phyloP scores from a whole-genome alignment of 2,329 filamentous ascomycete genomes.

The Cercospora citrullina region DNA sequence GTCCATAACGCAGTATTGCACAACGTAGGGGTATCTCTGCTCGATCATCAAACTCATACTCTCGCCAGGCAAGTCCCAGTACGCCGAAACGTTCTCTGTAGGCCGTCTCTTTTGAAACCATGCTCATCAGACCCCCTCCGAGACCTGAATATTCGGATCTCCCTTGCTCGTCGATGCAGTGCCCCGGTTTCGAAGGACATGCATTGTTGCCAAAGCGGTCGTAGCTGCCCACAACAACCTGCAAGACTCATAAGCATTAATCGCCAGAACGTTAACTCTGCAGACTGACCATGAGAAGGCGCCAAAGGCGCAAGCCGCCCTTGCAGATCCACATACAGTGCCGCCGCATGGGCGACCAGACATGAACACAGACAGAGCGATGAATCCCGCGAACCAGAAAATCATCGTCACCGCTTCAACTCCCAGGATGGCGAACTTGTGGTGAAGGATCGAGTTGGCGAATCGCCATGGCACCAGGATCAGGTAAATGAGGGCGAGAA shows the following conservation, averaged over 20 bases:
- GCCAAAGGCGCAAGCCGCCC: conserved; percentile 66
- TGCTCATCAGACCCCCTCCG: conserved; percentile 43
- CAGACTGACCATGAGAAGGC: conserved; percentile 61
- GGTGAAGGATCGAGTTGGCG: conserved; percentile 52
- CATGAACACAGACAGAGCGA: conserved; percentile 70
- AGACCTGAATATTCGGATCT: conserved; percentile 40
- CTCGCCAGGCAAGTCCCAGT: background rate
- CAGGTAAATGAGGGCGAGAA: conserved; percentile 69
- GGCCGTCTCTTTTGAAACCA: conserved; percentile 5
- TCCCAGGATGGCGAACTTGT: conserved; percentile 64
- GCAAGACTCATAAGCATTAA: background rate
- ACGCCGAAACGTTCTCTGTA: background rate
- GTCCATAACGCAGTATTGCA: background rate
- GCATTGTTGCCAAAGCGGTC: conserved; percentile 51
- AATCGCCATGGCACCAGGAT: conserved; percentile 58
- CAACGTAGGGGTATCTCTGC: background rate
- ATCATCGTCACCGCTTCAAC: conserved; percentile 73
- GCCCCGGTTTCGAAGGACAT: conserved; percentile 45
- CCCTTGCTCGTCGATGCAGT: conserved; percentile 28
- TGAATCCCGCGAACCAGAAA: conserved; percentile 87
- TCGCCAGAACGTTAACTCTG: background rate
- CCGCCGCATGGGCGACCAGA: conserved; percentile 58
- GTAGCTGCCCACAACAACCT: conserved; percentile 57
- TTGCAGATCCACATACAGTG: conserved; percentile 44
- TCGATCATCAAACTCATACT: background rate